Conservation (phyloP, 495 filamentous ascomycete genomes). For the Hyphodiscus hymeniophilus region DNA sequence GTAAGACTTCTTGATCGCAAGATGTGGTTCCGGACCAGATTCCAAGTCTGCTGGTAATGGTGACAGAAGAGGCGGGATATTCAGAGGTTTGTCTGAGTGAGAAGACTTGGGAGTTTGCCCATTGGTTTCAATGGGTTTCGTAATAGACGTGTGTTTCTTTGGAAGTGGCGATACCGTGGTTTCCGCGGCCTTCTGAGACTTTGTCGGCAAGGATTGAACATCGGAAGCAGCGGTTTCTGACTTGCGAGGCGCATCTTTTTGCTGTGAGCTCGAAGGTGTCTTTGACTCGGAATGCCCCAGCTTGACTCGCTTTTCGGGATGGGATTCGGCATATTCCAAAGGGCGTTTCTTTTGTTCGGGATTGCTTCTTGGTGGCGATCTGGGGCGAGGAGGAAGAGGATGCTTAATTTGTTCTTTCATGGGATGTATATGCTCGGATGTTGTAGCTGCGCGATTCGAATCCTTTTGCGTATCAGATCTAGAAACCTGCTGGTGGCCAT, state of each 20-base stretch:
- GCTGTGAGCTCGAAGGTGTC: slow-evolving; percentile 8
- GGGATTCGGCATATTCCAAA: slow-evolving; percentile 4
- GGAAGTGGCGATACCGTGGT: slow-evolving; percentile 4
- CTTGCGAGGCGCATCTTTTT: neutral
- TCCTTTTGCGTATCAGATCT: slow-evolving; percentile 9
- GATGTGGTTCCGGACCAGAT: neutral
- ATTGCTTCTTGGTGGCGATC: slow-evolving; percentile 10
- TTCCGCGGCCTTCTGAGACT: slow-evolving; percentile 2
- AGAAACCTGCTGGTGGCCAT: slow-evolving; percentile 7
- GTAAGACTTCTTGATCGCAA: slow-evolving; percentile 2
- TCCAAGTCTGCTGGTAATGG: slow-evolving; percentile 20
- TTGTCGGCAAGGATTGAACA: neutral
- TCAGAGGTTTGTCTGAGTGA: slow-evolving; percentile 8
- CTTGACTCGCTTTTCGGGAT: slow-evolving; percentile 20
- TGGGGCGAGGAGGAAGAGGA: slow-evolving; percentile 17
- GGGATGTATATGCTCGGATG: neutral
- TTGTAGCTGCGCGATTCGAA: neutral
- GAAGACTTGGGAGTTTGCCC: slow-evolving; percentile 1
- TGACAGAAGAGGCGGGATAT: slow-evolving; percentile 18
- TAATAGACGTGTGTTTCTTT: slow-evolving; percentile 2
- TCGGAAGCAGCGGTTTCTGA: slow-evolving; percentile 2
- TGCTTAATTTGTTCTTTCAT: slow-evolving; percentile 9
- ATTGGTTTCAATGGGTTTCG: slow-evolving; percentile 4
- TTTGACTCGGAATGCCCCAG: slow-evolving; percentile 10
- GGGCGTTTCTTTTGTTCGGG: slow-evolving; percentile 15